Evolutionary conservation across 1,284 basidiomycete genomes (phyloP), one percentile per base, ranked within the genome.

Genomic region (Apiotrichum sp.): DNA sequence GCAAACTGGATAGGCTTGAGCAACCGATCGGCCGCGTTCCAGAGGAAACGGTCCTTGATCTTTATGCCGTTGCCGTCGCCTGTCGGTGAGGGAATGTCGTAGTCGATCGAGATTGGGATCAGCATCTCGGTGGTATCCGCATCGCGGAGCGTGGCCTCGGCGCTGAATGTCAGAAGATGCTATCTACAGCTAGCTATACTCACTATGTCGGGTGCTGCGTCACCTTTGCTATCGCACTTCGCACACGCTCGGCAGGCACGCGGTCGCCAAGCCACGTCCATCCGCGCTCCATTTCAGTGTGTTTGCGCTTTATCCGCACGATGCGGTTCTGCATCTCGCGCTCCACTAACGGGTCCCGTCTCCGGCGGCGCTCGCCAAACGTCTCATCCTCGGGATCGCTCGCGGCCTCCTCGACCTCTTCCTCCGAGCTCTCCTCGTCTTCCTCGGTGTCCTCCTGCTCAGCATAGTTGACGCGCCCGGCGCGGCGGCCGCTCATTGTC

Each of bases 21-120:
- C 62, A 90, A 79, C 10, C 73, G 69, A 65, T 83, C 81, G 68
- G 89, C 84, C 51, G 93, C 75, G 69, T 98, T 96, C 95, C 95
- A 98, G n/a, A 92, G 83, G 74, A 98, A 98, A 62, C 88, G 88
- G 69, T 98, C 95, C 55, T 92, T 86, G 71, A 98, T 86, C 66
- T 93, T 83, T 69, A 91, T 88, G 0, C 86, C 87, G 36, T 38
- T 36, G 13, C 62, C 65, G 44, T 71, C 67, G 16, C 58, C 60
- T 38, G 59, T 62, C 3, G 50, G 53, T 11, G 59, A 61, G 7
- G 92, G 88, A 4, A 93, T 93, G 70, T 98, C 93, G 64, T 97
- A 86, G 68, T 98, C 93, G 57, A 98, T 87, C 47, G 89, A 87
- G 62, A 98, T 90, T 8, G 95, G 95, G 4, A 98, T 84, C 32